These are phyloP conservation scores for Trichoderma simmonsii DNA, from an alignment of 2,329 filamentous ascomycete species.

Conservation along the genomic window DNA sequence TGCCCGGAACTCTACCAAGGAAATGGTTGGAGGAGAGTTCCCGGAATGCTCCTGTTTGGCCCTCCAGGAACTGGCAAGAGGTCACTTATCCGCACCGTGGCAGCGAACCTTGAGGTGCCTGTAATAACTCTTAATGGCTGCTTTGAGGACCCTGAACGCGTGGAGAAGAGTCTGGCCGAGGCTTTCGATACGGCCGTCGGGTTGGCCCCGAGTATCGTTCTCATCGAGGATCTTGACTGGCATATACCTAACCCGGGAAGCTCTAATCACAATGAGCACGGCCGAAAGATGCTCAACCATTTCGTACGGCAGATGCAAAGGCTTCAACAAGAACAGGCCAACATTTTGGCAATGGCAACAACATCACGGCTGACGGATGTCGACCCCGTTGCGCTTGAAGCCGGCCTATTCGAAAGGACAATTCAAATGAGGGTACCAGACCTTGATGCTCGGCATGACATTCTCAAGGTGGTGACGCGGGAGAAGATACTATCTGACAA, in stretches of 20 bases:
- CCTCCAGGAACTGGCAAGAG: constrained; percentile 80
- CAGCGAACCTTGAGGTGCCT: constrained; percentile 67
- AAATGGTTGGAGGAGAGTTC: constrained; percentile 19
- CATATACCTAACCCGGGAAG: constrained; percentile 79
- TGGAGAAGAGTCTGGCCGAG: constrained; percentile 39
- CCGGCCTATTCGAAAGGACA: constrained; percentile 76
- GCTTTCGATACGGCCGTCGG: constrained; percentile 73
- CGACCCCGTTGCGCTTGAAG: constrained; percentile 71
- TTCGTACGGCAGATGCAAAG: constrained; percentile 85
- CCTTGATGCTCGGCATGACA: constrained; percentile 71
- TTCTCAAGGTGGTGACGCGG: constrained; percentile 69
- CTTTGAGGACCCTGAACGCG: constrained; percentile 38
- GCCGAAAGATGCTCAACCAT: constrained; percentile 80
- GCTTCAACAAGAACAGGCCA: constrained; percentile 67
- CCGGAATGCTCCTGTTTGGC: constrained; percentile 71
- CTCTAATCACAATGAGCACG: constrained; percentile 81
- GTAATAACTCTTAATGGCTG: constrained; percentile 56
- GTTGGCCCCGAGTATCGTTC: constrained; percentile 82
- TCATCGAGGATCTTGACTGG: constrained; percentile 83
- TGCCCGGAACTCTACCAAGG: constrained; percentile 23
- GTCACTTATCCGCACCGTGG: constrained; percentile 70
- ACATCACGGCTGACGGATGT: constrained; percentile 86
- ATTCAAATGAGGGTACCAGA: constrained; percentile 88
- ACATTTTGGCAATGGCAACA: constrained; percentile 84
- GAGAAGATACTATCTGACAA: constrained; percentile 63